Base-by-base conservation (phyloP, 2,329 filamentous ascomycete species). In the Monosporascus sp. region DNA sequence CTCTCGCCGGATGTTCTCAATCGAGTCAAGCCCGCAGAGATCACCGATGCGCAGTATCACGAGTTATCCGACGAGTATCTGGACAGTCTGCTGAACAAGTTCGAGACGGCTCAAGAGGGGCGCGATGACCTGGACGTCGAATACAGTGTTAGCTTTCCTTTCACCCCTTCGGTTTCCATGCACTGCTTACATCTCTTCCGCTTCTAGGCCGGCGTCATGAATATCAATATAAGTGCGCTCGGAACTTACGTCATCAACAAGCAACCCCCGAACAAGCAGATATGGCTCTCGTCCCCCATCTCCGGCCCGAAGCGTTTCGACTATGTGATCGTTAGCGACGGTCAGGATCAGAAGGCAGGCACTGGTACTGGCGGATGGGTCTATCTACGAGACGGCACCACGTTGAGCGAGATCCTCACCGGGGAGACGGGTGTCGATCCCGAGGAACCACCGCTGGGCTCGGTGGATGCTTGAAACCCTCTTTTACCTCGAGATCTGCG, bases 211-310 rank as follows among this genome's bases (percentile, higher is more conserved):
- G 93, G 94, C 52, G 91, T 97, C 52, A 79, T 97, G 62, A 91
- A 86, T 58, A 78, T 97, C 65, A 78, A 75, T 7, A 83, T 89
- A 62, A 82, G 84, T 1, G 75, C 79, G 14, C 77, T 83, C 49
- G 91, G 92, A 57, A 93, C 84, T 31, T 99, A 95, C 68, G 89
- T 99, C 55, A 81, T 99, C 74, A 99, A 99, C 82, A 99, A 99
- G 73, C 94, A 99, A 72, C 94, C 94, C 0, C 91, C 93, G 20
- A 97, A 97, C 78, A 94, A 91, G 77, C 94, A 88, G 69, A 96
- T 99, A 67, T 99, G 94, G 94, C 83, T 97, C 46, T 94, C 90
- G 38, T 96, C 90, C 44, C 94, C 94, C 4, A 77, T 90, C 51
- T 92, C 89, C 6, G 94, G 94, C 0, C 94, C 94, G 15, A 97